phyloP scores from a whole-genome alignment of 164 flowering plant species.

The Berberis vulgaris region DNA sequence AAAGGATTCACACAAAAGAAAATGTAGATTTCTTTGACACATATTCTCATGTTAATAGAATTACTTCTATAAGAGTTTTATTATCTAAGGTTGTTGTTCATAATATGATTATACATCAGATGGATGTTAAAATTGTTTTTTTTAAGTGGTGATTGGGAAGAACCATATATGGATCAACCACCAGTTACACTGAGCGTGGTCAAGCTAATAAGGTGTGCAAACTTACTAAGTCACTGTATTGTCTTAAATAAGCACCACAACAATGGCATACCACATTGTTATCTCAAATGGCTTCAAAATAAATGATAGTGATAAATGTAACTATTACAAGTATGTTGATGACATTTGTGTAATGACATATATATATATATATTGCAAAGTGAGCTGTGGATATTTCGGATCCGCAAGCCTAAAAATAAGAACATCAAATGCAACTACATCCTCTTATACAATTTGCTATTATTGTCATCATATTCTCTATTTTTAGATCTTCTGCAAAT shows the following conservation, averaged over 20 bases:
- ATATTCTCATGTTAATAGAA: not conserved
- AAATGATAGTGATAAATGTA: not conserved
- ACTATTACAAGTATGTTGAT: not conserved
- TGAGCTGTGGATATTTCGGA: too few relatives aligned
- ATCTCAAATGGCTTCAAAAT: constrained; percentile 1
- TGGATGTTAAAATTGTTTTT: not conserved
- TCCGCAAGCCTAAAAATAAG: too few relatives aligned
- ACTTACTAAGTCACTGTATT: not conserved
- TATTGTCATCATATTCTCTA: too few relatives aligned
- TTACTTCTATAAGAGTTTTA: not conserved
- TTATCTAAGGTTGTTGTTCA: not conserved
- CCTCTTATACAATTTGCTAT: too few relatives aligned
- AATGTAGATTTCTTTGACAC: constrained; percentile 3
- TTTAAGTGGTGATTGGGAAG: not conserved
- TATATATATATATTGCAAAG: not conserved
- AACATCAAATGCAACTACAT: too few relatives aligned
- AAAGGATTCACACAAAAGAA: constrained; percentile 2
- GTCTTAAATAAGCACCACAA: not conserved
- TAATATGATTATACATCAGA: not conserved
- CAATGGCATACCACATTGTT: not conserved
- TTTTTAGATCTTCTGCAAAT: too few relatives aligned
- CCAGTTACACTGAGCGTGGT: too few relatives aligned
- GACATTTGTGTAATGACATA: not conserved
- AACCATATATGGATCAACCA: not conserved
- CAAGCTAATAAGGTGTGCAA: not conserved